Evolutionary conservation across 139 green algal genomes (phyloP), one percentile per base, ranked within the genome.

Genomic region (Protoeuglena noctilucae): DNA sequence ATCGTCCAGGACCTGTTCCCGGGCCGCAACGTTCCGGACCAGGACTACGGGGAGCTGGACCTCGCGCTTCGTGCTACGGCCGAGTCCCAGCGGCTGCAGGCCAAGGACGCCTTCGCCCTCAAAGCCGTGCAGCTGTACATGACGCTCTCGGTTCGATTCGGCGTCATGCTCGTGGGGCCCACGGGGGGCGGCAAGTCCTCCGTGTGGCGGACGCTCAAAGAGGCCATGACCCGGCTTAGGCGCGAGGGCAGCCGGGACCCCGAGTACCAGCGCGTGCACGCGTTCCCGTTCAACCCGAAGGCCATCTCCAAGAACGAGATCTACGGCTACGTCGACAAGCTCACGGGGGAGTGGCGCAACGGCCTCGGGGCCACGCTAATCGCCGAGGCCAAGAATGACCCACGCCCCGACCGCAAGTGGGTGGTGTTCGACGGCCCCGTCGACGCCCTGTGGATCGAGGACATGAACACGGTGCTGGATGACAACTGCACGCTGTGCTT

Each of bases 1-100:
- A 86, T 93, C 66, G 78, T 93, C 40, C 65, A 43, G 3, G 83
- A 93, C 71, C 72, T 93, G 9, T 93, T 93, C 73, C 83, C 83
- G 4, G 78, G 71, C 4, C 57, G 84, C 16, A 22, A 67, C 3
- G 68, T 87, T 27, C 80, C 80, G 1, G 54, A 71, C 40, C 74
- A 85, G 64, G 77, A 85, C 54, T 73, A 83, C 48, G 77, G 73
- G 16, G 71, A 84, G 58, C 67, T 91, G 51, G 62, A 86, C 66
- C 46, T 64, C 40, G 66, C 59, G 29, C 77, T 89, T 40, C 51
- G 56, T 19, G n/a, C 29, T 0, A 63, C 74, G n/a, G 62, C 88
- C 26, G 30, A 29, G 14, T 24, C 64, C 14, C 57, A 56, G 1
- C 63, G 61, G 14, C 65, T 89, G 63, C 77, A 90, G 66, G 28